A percentile compares a stretch with the other conserved stretches of the same genome.
These are phyloP conservation scores for Lagenaria siceraria DNA, from an alignment of 306 rosid genomes.

Conservation along the genomic window DNA sequence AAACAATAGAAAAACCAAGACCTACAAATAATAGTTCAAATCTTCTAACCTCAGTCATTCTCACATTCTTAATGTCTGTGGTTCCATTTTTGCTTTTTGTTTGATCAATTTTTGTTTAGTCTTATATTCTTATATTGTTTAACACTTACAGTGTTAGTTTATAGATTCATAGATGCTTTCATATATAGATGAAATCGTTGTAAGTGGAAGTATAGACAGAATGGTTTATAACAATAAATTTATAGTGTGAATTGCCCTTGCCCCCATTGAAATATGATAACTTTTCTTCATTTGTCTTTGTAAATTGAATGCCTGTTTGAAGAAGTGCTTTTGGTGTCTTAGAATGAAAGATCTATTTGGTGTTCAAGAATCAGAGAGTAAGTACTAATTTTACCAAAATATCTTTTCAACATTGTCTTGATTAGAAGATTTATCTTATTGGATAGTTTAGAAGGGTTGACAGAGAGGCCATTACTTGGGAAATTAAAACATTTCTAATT, in stretches of 20 bases:
- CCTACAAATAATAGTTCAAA: background rate
- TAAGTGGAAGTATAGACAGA: background rate
- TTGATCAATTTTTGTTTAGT: background rate
- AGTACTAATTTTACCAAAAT: too few relatives aligned
- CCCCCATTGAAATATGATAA: too few relatives aligned
- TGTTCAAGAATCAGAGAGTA: background rate
- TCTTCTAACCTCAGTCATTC: background rate
- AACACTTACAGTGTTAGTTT: background rate
- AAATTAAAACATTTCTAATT: too few relatives aligned
- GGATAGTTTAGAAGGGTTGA: too few relatives aligned
- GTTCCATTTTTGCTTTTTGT: background rate
- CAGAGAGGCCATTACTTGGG: too few relatives aligned
- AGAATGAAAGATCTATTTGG: background rate
- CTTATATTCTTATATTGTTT: background rate
- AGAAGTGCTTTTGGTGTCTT: background rate
- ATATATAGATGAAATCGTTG: background rate
- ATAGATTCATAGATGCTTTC: background rate
- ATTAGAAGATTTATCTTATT: too few relatives aligned
- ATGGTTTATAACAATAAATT: background rate
- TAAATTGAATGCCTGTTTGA: background rate
- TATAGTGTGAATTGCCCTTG: background rate
- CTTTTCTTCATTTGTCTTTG: background rate
- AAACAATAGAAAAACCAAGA: background rate
- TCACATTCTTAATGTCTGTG: background rate
- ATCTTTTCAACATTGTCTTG: too few relatives aligned